Evolutionary conservation across 2,329 filamentous ascomycete genomes (phyloP).

Genomic region (Leptographium galeiforme): DNA sequence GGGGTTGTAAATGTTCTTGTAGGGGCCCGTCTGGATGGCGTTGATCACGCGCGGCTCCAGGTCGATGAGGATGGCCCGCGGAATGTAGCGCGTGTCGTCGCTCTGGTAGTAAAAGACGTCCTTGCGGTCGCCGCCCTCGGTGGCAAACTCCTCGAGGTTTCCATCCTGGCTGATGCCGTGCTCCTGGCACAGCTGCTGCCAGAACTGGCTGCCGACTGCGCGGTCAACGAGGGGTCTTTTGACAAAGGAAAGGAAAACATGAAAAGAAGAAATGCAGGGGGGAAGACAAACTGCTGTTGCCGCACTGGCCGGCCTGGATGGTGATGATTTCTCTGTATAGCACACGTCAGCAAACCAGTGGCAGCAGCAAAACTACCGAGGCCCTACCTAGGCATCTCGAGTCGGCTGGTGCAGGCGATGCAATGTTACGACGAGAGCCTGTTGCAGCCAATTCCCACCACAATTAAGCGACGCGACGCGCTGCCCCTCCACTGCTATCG

Average conservation of each 20-base stretch:
- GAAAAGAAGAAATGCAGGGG: background rate
- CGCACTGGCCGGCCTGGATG: constrained; percentile 96
- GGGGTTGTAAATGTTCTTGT: constrained; percentile 98
- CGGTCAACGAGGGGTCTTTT: constrained; percentile 10
- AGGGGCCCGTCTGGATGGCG: constrained; percentile 80
- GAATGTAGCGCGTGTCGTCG: constrained; percentile 97
- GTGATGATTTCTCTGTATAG: constrained; percentile 86
- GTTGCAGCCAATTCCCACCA: no score
- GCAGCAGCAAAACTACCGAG: background rate
- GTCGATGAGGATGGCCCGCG: constrained; percentile 87
- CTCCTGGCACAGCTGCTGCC: constrained; percentile 96
- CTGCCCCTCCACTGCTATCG: background rate
- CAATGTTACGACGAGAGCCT: background rate
- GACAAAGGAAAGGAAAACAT: background rate
- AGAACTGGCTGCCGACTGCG: constrained; percentile 89
- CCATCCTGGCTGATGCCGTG: constrained; percentile 97
- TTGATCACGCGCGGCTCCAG: constrained; percentile 89
- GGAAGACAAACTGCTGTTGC: constrained; percentile 75
- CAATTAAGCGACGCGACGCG: background rate
- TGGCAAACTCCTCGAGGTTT: constrained; percentile 94
- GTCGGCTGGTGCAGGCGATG: background rate
- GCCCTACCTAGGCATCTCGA: constrained; percentile 21
- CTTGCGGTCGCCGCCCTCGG: constrained; percentile 92
- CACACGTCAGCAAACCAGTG: constrained; percentile 7
- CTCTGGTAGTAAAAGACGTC: constrained; percentile 99